Base-by-base conservation (phyloP, 2,329 filamentous ascomycete species). In the Trichoderma koningii region DNA sequence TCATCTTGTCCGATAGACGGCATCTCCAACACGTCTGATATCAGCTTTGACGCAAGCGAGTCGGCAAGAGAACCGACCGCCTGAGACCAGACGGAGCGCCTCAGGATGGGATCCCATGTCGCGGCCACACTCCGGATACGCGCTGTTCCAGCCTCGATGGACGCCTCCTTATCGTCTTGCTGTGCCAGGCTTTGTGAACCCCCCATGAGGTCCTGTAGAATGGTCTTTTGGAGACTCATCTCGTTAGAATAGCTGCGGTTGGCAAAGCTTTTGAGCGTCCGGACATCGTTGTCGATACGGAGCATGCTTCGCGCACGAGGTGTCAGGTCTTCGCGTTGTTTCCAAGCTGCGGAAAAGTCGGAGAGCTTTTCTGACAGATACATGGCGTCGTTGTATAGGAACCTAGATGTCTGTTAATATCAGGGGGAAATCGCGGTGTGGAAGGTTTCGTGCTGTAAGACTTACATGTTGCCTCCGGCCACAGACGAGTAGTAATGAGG, bases 401-500 rank as follows among this genome's bases (percentile, higher is more conserved):
- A 87, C 84, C 85, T 87, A 26, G 2, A 17, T 3, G 7, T 1
- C 7, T 23, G 26, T 55, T 17, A 62, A 26, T 42, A 12, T 3
- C 15, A 38, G 21, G 21, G 26, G 28, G 10, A 5, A 26, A 10
- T 21, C 2, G 38, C 15, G 21, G 30, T 9, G 10, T 44, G 21
- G 9, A 14, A 38, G 3, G 4, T 52, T 4, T 14, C 5, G 38
- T 23, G 9, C 5, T 51, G 19, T 15, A 7, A 44, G 19, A 67
- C 84, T 73, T 76, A 88, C 87, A 90, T 89, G 69, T 86, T 89
- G 26, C 87, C 87, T 26, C 83, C 84, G 15, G 79, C 77, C 45
- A 87, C 81, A 15, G 85, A 79, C 0, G 85, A 81, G 73, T 95
- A 95, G 71, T 90, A 91, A 65, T 89, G 85, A 0, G 89, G 87